phyloP scores from a whole-genome alignment of 306 rosid genomes.

The Vigna trinervia region DNA sequence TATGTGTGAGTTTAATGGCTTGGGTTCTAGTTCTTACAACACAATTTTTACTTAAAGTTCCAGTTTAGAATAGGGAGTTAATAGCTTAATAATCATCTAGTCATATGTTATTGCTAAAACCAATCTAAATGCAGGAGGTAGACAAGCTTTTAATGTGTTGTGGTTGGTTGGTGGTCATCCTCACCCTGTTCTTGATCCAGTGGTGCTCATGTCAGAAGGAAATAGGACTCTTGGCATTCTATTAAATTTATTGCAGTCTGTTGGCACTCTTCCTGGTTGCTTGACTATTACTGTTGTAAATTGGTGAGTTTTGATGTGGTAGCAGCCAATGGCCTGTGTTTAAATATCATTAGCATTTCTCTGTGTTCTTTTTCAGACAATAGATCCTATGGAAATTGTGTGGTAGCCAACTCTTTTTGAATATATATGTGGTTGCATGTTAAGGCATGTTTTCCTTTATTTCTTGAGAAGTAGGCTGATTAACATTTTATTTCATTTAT shows the following conservation, averaged over 20 bases:
- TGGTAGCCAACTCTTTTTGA: neutral
- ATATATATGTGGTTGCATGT: neutral
- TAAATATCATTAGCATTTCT: conserved; percentile 22
- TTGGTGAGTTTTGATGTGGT: conserved; percentile 72
- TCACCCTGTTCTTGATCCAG: conserved; percentile 75
- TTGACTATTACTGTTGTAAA: conserved; percentile 78
- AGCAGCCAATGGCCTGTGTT: conserved; percentile 33
- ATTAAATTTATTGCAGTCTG: conserved; percentile 76
- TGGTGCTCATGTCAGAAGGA: conserved; percentile 80
- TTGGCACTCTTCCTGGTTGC: conserved; percentile 74
- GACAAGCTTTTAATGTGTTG: conserved; percentile 72
- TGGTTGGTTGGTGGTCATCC: conserved; percentile 78
- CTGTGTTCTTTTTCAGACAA: conserved; percentile 31
- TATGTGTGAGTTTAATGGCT: neutral
- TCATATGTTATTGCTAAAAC: conserved; percentile 41
- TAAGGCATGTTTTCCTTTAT: neutral
- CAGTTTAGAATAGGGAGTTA: conserved; percentile 20
- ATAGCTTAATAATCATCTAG: conserved; percentile 32
- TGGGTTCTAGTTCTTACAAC: conserved; percentile 23
- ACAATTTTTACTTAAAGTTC: conserved; percentile 24
- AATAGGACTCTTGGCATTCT: conserved; percentile 74
- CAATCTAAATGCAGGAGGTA: conserved; percentile 53
- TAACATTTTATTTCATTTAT: neutral
- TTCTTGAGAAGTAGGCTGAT: neutral
- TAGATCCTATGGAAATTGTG: conserved; percentile 22